Base-by-base conservation (phyloP, 805 yeast species). In the Schwanniomyces yamadae region DNA sequence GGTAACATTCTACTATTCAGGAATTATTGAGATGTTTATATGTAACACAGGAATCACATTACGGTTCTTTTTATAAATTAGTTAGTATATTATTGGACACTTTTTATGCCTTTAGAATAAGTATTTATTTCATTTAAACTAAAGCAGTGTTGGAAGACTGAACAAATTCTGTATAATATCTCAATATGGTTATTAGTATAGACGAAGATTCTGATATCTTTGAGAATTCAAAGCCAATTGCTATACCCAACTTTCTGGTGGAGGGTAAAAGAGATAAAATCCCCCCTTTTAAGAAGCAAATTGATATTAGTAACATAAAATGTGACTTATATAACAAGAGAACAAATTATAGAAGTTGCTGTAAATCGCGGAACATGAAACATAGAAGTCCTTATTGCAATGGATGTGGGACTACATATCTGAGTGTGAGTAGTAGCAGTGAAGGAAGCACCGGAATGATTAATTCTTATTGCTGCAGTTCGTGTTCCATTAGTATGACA, bases 241-340 rank as follows among this genome's bases (percentile, higher is more conserved):
- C n/a, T n/a, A n/a, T n/a, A n/a, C n/a, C n/a, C n/a, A 27, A 9
- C 17, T 27, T 10, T 15, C 15, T 16, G 3, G 29, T 16, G 13
- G 29, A 27, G 17, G 11, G 20, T 20, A 16, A 20, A 20, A 27
- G n/a, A 27, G 20, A 2, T 6, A 27, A 11, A 7, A 18, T 20
- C n/a, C 17, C 15, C 20, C 15, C 7, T 6, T 16, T 27, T n/a
- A 27, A 27, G 17, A 27, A 20, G 10, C 19, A 27, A 16, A 27
- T 27, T 9, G 11, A 20, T 16, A 16, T 27, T 11, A 27, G n/a
- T 27, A 13, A 27, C 6, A 27, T 27, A 4, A 27, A 27, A 20
- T 8, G 20, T 6, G 29, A 27, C 10, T 15, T 27, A 20, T 27
- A 27, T 27, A 27, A 27, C 20, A 27, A 27, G 17, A 27, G 29